Evolutionary conservation across 2,329 filamentous ascomycete genomes (phyloP), one percentile per base, ranked within the genome.

Genomic region (Tolypocladium cylindrosporum): DNA sequence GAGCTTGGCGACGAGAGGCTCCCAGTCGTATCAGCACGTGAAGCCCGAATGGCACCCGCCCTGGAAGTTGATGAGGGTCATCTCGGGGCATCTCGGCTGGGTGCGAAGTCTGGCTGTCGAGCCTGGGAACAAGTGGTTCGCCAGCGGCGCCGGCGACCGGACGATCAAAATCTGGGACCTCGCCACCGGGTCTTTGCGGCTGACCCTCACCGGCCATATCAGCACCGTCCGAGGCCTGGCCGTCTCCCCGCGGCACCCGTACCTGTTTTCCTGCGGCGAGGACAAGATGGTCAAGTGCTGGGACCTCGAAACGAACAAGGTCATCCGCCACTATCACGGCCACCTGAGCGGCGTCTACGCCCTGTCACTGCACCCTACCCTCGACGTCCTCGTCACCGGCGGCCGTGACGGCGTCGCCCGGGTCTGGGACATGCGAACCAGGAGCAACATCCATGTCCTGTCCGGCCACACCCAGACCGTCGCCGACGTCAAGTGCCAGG

Each of bases 271-370:
- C 13, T 99, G 94, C 68, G 95, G 91, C 59, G 94, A 99, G 74
- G 94, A 99, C 72, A 99, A 99, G 78, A 97, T 97, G 92, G 94
- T 99, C 61, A 99, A 99, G 75, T 99, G 94, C 76, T 99, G 94
- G 94, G 94, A 99, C 76, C 77, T 99, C 63, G 94, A 99, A 74
- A 97, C 93, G n/a, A 99, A 99, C 78, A 97, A 97, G 74, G 94
- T 99, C 60, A 97, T 97, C 69, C 85, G 93, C 43, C 91, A 97
- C 74, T 99, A 97, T 72, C 94, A 99, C 71, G 95, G 95, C 21
- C 94, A 99, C 75, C 78, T 99, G 27, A 96, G 90, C 66, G 94
- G 94, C 62, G 94, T 99, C 4, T 99, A 99, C 75, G 92, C 92
- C 1, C 79, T 99, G 7, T 84, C 89, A 2, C 77, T 99, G n/a